Percentiles rank a stretch among this genome's conserved stretches.
phyloP scores from a whole-genome alignment of 2,329 filamentous ascomycete genomes.

The Fusarium sacchari region DNA sequence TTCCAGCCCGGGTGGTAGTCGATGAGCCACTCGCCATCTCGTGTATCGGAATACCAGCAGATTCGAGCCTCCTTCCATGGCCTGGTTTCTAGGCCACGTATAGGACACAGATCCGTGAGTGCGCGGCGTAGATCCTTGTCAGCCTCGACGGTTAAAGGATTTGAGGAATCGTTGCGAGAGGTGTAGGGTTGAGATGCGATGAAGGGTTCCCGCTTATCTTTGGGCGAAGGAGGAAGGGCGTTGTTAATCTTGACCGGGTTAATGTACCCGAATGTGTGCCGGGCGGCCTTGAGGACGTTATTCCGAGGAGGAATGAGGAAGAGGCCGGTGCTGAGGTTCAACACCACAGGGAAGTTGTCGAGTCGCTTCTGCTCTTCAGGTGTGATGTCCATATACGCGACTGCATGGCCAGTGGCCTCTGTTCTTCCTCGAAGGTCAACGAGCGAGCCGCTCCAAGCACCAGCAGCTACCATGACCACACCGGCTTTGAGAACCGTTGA shows the following conservation, averaged over 20 bases:
- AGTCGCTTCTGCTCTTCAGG: slow-evolving; percentile 74
- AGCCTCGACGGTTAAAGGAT: slow-evolving; percentile 68
- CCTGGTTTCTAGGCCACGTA: slow-evolving; percentile 63
- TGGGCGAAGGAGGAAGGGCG: slow-evolving; percentile 48
- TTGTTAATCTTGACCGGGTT: slow-evolving; percentile 57
- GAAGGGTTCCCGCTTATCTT: slow-evolving; percentile 43
- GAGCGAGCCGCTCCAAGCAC: slow-evolving; percentile 85
- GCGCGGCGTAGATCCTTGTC: slow-evolving; percentile 69
- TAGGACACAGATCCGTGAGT: slow-evolving; percentile 69
- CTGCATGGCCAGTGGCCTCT: slow-evolving; percentile 81
- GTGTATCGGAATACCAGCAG: slow-evolving; percentile 82
- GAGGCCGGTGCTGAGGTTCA: slow-evolving; percentile 76
- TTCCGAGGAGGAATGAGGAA: slow-evolving; percentile 78
- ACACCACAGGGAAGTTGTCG: slow-evolving; percentile 73
- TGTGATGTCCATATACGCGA: slow-evolving; percentile 82
- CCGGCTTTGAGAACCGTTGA: slow-evolving; percentile 64
- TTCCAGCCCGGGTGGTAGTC: slow-evolving; percentile 72
- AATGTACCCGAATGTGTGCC: slow-evolving; percentile 75
- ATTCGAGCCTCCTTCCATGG: slow-evolving; percentile 71
- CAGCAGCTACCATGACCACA: slow-evolving; percentile 82
- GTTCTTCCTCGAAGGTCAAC: slow-evolving; percentile 81
- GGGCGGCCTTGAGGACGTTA: slow-evolving; percentile 72
- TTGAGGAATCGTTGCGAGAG: slow-evolving; percentile 51
- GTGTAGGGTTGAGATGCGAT: slow-evolving; percentile 52
- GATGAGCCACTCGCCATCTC: slow-evolving; percentile 76